These are phyloP conservation scores for Closterium sp. DNA, from an alignment of 139 green algal species.

Conservation along the genomic window DNA sequence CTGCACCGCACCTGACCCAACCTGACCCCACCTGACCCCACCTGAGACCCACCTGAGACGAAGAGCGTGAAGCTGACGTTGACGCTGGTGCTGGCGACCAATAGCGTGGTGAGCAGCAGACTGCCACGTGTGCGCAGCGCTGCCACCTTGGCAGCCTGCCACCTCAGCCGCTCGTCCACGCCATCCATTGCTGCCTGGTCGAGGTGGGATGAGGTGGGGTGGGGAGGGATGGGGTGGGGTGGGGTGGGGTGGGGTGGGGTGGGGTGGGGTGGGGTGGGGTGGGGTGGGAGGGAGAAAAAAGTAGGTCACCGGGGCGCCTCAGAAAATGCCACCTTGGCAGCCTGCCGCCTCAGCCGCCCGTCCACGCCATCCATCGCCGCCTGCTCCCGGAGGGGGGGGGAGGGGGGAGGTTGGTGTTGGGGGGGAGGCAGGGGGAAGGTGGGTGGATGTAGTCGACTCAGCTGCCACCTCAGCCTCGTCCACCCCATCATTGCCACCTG, in stretches of 20 bases:
- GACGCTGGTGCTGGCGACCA: conserved; percentile 15
- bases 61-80: conserved; percentile 14
- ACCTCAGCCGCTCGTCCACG: neutral
- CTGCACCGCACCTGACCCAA: neutral
- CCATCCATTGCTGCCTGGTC: conserved; percentile 5
- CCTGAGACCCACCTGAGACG: neutral
- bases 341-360: neutral
- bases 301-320: too few relatives aligned
- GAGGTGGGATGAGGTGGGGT: neutral
- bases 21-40: neutral
- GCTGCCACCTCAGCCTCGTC: too few relatives aligned
- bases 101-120: conserved; percentile 3
- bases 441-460: neutral
- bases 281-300: too few relatives aligned
- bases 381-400: too few relatives aligned
- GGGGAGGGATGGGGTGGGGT: too few relatives aligned
- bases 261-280: too few relatives aligned
- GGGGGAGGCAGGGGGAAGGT: neutral
- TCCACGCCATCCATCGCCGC: too few relatives aligned
- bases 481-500: too few relatives aligned
- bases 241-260: too few relatives aligned
- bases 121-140: neutral
- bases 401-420: neutral
- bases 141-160: neutral
- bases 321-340: too few relatives aligned